phyloP scores from a whole-genome alignment of 495 filamentous ascomycete genomes.

The Friedmanniomyces simplex region DNA sequence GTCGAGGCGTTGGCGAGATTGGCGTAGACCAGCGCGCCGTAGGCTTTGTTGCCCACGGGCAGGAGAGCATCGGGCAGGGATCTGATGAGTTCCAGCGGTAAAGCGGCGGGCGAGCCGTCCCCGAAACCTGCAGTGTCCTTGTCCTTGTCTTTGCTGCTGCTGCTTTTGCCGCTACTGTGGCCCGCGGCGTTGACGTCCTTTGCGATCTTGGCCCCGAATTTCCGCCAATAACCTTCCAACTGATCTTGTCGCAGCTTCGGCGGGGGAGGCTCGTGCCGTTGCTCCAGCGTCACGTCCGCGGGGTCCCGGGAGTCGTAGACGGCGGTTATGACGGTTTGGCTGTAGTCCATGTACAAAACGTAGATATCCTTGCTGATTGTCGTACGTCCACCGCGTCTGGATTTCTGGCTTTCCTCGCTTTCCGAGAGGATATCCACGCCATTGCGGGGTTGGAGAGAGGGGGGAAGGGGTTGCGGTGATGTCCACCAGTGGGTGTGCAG shows the following conservation, averaged over 20 bases:
- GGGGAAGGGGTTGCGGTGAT: slow-evolving; percentile 61
- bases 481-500: slow-evolving; percentile 73
- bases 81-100: slow-evolving; percentile 68
- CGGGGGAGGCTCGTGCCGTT: slow-evolving; percentile 80
- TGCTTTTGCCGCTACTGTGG: slow-evolving; percentile 50
- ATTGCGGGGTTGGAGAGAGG: slow-evolving; percentile 67
- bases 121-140: slow-evolving; percentile 36
- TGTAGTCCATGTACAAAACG: slow-evolving; percentile 87
- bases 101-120: slow-evolving; percentile 66
- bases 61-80: slow-evolving; percentile 62
- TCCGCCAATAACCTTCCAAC: slow-evolving; percentile 70
- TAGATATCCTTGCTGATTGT: slow-evolving; percentile 69
- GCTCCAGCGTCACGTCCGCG: slow-evolving; percentile 60
- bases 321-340: slow-evolving; percentile 78
- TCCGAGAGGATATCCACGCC: slow-evolving; percentile 64
- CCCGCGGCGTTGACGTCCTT: slow-evolving; percentile 44
- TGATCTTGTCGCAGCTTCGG: slow-evolving; percentile 83
- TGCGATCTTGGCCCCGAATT: slow-evolving; percentile 64
- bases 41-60: slow-evolving; percentile 76
- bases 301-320: slow-evolving; percentile 69
- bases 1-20: slow-evolving; percentile 90
- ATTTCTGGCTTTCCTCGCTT: slow-evolving; percentile 62
- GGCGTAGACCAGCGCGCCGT: slow-evolving; percentile 83
- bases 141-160: slow-evolving; percentile 55
- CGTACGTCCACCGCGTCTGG: slow-evolving; percentile 57